phyloP scores from a whole-genome alignment of 2,329 filamentous ascomycete genomes.

The Zasmidium citrigriseum region DNA sequence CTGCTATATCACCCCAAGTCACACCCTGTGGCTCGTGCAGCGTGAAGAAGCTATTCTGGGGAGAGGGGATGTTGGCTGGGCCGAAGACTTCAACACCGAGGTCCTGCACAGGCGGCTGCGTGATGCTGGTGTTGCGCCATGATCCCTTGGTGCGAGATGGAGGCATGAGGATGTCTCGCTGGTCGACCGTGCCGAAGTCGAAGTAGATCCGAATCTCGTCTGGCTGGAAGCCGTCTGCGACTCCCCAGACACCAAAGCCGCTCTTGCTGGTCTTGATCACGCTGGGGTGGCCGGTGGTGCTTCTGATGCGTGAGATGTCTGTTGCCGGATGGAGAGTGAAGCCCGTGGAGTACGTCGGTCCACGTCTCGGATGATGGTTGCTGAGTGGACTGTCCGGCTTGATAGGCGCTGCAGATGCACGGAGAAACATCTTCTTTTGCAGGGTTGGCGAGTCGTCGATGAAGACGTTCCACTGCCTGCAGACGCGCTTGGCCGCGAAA shows the following conservation, averaged over 20 bases:
- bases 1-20: background rate
- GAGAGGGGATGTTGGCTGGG: background rate
- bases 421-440: background rate
- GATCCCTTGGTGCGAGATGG: background rate
- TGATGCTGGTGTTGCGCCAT: background rate
- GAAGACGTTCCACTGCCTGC: background rate
- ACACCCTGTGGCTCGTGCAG: background rate
- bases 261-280: background rate
- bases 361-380: background rate
- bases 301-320: background rate
- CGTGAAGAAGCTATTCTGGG: background rate
- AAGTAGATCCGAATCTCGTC: background rate
- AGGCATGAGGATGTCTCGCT: too few relatives aligned
- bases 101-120: background rate
- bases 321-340: background rate
- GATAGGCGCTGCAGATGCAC: background rate
- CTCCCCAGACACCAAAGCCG: background rate
- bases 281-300: background rate
- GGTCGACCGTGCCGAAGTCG: too few relatives aligned
- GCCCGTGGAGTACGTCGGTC: background rate
- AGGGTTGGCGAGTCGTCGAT: background rate
- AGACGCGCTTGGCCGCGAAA: background rate
- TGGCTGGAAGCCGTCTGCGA: background rate
- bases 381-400: background rate
- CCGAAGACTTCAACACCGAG: background rate